A percentile compares a stretch with the other conserved stretches of the same genome.
phyloP scores from a whole-genome alignment of 2,329 filamentous ascomycete species.

The Penicillium sp. region DNA sequence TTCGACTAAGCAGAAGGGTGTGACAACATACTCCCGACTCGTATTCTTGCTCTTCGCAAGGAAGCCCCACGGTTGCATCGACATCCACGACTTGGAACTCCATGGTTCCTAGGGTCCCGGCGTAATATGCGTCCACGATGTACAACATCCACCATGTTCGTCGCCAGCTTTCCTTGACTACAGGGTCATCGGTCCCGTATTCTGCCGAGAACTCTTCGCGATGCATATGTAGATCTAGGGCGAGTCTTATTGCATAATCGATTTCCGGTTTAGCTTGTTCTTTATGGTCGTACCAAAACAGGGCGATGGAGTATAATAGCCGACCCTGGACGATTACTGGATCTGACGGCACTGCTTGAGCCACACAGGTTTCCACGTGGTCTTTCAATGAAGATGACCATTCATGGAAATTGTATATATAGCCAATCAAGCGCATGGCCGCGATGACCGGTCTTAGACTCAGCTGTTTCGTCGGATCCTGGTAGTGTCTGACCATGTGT shows the following conservation, averaged over 20 bases:
- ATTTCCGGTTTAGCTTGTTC: slow-evolving; percentile 21
- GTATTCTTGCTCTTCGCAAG: slow-evolving; percentile 40
- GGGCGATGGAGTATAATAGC: slow-evolving; percentile 31
- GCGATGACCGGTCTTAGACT: slow-evolving; percentile 29
- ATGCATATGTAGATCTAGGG: slow-evolving; percentile 29
- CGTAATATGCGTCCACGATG: slow-evolving; percentile 76
- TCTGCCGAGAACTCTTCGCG: slow-evolving; percentile 37
- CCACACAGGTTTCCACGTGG: slow-evolving; percentile 17
- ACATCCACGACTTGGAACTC: slow-evolving; percentile 28
- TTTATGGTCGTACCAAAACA: slow-evolving; percentile 32
- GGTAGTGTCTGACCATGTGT: slow-evolving; percentile 18
- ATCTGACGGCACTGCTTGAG: slow-evolving; percentile 13
- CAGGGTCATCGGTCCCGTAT: slow-evolving; percentile 58
- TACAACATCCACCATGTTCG: slow-evolving; percentile 54
- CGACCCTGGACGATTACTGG: slow-evolving; percentile 30
- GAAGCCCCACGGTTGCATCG: slow-evolving; percentile 31
- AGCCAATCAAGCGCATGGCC: slow-evolving; percentile 35
- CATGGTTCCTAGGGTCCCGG: slow-evolving; percentile 57
- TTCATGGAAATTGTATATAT: slow-evolving; percentile 25
- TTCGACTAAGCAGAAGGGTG: slow-evolving; percentile 3
- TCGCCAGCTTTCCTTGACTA: slow-evolving; percentile 52
- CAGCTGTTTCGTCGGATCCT: slow-evolving; percentile 13
- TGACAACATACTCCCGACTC: slow-evolving; percentile 31
- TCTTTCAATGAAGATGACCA: slow-evolving; percentile 22
- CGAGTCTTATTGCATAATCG: slow-evolving; percentile 25